phyloP scores from a whole-genome alignment of 202 grass and related monocot genomes.

The Setaria italica region DNA sequence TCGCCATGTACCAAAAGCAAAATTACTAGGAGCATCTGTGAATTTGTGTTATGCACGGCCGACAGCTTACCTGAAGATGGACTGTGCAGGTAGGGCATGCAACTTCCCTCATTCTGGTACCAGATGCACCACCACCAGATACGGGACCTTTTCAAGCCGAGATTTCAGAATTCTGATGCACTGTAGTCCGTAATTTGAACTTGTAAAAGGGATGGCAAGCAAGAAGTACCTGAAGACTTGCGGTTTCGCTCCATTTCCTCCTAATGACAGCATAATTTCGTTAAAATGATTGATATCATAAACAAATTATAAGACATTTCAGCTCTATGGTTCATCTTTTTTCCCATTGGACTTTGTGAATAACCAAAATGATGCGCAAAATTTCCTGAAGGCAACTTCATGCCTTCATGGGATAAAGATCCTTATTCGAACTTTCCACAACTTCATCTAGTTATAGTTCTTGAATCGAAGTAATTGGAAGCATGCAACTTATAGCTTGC shows the following conservation, averaged over 20 bases:
- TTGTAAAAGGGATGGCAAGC: neutral
- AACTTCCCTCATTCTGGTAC: conserved; percentile 82
- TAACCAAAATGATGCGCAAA: neutral
- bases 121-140: conserved; percentile 50
- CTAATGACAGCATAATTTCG: conserved; percentile 50
- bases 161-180: neutral
- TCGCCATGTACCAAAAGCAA: neutral
- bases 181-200: neutral
- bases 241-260: conserved; percentile 97
- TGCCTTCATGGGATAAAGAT: neutral
- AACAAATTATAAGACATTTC: neutral
- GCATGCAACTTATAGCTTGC: neutral
- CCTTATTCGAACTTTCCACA: neutral
- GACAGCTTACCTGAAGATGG: conserved; percentile 82
- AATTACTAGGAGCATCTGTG: neutral
- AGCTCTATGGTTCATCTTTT: neutral
- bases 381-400: neutral
- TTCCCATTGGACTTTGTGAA: neutral
- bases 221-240: conserved; percentile 74
- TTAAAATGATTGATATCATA: conserved; percentile 28
- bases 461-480: neutral
- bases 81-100: conserved; percentile 97
- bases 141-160: conserved; percentile 15
- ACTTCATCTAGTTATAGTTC: neutral
- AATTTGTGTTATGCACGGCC: neutral